Evolutionary conservation across 306 rosid species (phyloP), one percentile per base, ranked within the genome.

Genomic region (peach (Prunus persica)): DNA sequence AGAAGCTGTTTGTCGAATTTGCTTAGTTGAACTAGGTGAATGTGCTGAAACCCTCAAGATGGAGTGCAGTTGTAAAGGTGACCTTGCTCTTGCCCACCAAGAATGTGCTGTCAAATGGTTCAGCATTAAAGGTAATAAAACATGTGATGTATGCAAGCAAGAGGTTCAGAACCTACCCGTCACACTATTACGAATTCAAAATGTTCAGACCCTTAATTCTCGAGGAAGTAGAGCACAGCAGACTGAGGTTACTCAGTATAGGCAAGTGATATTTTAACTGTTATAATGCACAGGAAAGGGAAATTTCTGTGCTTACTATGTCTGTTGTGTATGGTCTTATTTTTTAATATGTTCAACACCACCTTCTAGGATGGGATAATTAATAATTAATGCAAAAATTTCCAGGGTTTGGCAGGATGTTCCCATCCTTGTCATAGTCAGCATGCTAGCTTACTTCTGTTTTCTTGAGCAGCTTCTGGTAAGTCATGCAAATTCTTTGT

Each of bases 11-110:
- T 93, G 96, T 83, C 87, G 98, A 86, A 91, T 93, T 82, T 91
- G 96, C 84, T 81, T 87, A 70, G 78, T 87, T 55, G 98, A 93
- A 74, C 81, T 93, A 9, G 91, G 91, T 49, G 93, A 86, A 80
- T 91, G 87, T 32, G 80, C 82, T 43, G 88, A 89, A 60, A 89
- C 94, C 45, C 85, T 93, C 30, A 91, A 89, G 86, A 74, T 93
- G 90, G 98, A 89, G 77, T 93, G 98, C 71, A 87, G 90, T 82
- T 93, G 98, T 82, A 93, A 84, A 87, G 98, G 98, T 19, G 98
- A 91, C 81, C 96, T 93, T 81, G 94, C 98, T 51, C 78, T 93
- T 74, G 96, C 95, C 9, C 98, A 93, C 82, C 87, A 81, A 82
- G 90, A 86, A 68, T 93, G 96, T 67, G 91, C 87, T 60, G 68